Percentiles rank a stretch among this genome's conserved stretches.
Conservation (phyloP, 345 rosid genomes). For the Melaleuca alternifolia region DNA sequence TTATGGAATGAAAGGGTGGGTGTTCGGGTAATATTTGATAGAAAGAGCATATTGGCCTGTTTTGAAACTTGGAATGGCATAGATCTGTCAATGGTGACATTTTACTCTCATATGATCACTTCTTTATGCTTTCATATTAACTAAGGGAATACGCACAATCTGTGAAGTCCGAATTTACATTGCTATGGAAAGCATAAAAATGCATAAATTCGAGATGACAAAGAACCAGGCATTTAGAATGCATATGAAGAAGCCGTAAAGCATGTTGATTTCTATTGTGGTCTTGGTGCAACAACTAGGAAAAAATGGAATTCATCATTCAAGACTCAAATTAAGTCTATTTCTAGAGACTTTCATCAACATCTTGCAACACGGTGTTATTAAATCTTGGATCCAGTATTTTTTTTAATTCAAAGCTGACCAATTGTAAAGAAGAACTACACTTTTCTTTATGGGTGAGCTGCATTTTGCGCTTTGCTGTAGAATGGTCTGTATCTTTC, state of each 20-base stretch:
- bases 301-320: not conserved
- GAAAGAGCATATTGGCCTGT: not conserved
- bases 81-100: not conserved
- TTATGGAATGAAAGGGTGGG: not conserved
- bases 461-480: not conserved
- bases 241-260: not conserved
- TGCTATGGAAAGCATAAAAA: not conserved
- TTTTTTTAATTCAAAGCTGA: not conserved
- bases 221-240: not conserved
- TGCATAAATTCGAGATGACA: not conserved
- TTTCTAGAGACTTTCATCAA: not conserved
- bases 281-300: not conserved
- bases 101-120: not conserved
- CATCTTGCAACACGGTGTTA: not conserved
- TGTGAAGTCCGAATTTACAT: not conserved
- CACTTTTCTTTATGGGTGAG: not conserved
- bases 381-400: not conserved
- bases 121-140: not conserved
- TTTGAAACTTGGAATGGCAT: not conserved
- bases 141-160: not conserved
- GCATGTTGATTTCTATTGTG: not conserved
- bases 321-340: not conserved
- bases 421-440: not conserved
- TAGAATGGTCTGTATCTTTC: not conserved
- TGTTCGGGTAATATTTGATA: not conserved